These are phyloP conservation scores for Ascochyta rabiei DNA, from an alignment of 2,329 filamentous ascomycete species.

Conservation along the genomic window DNA sequence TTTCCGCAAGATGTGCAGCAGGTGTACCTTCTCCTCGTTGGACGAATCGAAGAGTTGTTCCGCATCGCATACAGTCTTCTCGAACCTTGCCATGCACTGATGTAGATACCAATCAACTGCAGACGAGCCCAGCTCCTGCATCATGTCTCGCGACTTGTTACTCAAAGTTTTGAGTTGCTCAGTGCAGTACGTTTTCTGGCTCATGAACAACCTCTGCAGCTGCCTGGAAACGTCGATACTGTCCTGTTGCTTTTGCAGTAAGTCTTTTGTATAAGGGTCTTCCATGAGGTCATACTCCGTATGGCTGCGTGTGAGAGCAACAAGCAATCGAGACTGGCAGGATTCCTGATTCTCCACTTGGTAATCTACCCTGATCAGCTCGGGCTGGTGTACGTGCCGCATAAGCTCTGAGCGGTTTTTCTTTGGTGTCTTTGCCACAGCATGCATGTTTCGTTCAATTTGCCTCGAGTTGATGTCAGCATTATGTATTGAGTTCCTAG, in stretches of 20 bases:
- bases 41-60: slow-evolving; percentile 41
- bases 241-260: slow-evolving; percentile 31
- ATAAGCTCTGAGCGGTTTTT: slow-evolving; percentile 72
- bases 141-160: slow-evolving; percentile 41
- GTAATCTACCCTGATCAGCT: slow-evolving; percentile 52
- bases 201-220: slow-evolving; percentile 36
- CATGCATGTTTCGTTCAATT: slow-evolving; percentile 73
- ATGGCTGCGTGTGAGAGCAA: slow-evolving; percentile 25
- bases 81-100: slow-evolving; percentile 44
- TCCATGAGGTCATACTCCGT: slow-evolving; percentile 40
- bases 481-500: neutral
- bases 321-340: slow-evolving; percentile 19
- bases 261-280: slow-evolving; percentile 50
- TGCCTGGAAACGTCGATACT: slow-evolving; percentile 31
- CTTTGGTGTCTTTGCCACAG: slow-evolving; percentile 71
- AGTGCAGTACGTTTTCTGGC: slow-evolving; percentile 48
- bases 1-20: slow-evolving; percentile 33
- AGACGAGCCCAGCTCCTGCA: slow-evolving; percentile 47
- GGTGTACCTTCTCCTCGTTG: slow-evolving; percentile 43
- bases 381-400: slow-evolving; percentile 70
- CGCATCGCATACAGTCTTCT: slow-evolving; percentile 16
- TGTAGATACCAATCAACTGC: slow-evolving; percentile 50
- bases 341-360: slow-evolving; percentile 20
- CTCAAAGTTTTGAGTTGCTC: slow-evolving; percentile 47
- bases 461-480: slow-evolving; percentile 40